Percentiles rank a stretch among this genome's conserved stretches.
These are phyloP conservation scores for Microthlaspi erraticum DNA, from an alignment of 345 rosid genomes.

Conservation along the genomic window DNA sequence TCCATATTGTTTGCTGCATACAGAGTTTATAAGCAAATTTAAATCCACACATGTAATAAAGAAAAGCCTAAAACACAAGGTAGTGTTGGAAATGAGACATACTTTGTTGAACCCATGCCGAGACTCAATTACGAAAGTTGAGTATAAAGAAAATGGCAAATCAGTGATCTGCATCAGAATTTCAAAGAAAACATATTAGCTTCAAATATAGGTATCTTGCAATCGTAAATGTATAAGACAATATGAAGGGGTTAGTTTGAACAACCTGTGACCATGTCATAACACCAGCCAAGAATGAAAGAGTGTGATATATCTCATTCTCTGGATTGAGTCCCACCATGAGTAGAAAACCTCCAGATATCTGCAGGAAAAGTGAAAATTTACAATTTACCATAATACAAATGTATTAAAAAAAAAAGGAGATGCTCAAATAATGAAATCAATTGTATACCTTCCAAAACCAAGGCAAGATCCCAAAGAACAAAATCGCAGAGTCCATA, in stretches of 20 bases:
- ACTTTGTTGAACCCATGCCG: constrained; percentile 99
- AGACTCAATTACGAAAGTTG: constrained; percentile 96
- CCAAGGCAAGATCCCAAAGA: constrained; percentile 91
- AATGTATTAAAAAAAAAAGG: not conserved
- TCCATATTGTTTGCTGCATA: constrained; percentile 95
- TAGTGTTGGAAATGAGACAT: constrained; percentile 38
- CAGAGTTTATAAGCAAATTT: constrained; percentile 13
- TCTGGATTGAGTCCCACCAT: constrained; percentile 69
- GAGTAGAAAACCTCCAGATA: constrained; percentile 72
- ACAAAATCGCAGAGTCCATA: constrained; percentile 94
- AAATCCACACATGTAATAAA: constrained; percentile 5
- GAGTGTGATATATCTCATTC: constrained; percentile 90
- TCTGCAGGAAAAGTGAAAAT: constrained; percentile 50
- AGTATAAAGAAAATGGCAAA: constrained; percentile 93
- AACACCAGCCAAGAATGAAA: constrained; percentile 89
- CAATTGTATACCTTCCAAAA: constrained; percentile 82
- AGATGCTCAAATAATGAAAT: not conserved
- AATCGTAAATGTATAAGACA: not conserved
- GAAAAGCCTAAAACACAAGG: constrained; percentile 12
- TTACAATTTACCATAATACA: constrained; percentile 31
- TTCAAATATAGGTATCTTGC: not conserved
- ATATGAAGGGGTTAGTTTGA: constrained; percentile 20
- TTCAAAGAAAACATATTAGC: constrained; percentile 24
- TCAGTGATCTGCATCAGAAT: constrained; percentile 81
- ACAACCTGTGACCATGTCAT: constrained; percentile 96